Evolutionary conservation across 805 yeast genomes (phyloP).

Genomic region (Candida cerambycidarum): DNA sequence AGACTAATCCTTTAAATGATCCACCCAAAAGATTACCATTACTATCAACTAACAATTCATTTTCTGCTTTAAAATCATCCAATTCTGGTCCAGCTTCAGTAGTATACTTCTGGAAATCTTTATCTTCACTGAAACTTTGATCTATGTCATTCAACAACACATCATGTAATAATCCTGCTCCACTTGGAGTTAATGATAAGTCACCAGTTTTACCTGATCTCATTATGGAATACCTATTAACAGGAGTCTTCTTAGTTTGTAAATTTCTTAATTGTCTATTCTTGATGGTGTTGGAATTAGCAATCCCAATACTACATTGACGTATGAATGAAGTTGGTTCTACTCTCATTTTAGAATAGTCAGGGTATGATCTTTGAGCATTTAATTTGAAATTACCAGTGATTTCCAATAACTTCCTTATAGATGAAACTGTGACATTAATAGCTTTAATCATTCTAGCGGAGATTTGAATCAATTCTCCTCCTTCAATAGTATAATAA

Average conservation of each 20-base stretch:
- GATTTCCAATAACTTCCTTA: constrained; percentile 49
- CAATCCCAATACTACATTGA: constrained; percentile 60
- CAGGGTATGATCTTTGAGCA: constrained; percentile 61
- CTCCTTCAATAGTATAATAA: constrained; percentile 66
- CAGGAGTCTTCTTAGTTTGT: constrained; percentile 20
- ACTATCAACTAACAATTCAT: constrained; percentile 53
- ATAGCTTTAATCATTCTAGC: constrained; percentile 60
- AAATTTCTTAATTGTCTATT: constrained; percentile 21
- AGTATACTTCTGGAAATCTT: constrained; percentile 38
- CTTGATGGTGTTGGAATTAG: constrained; percentile 34
- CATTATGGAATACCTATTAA: constrained; percentile 50
- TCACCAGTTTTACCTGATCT: constrained; percentile 52
- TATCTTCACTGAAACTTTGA: constrained; percentile 31
- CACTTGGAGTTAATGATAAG: constrained; percentile 47
- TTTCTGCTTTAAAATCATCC: constrained; percentile 17
- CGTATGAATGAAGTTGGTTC: constrained; percentile 61
- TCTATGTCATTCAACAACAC: constrained; percentile 27
- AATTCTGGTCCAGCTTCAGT: constrained; percentile 12
- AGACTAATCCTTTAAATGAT: constrained; percentile 67
- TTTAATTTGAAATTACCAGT: constrained; percentile 69
- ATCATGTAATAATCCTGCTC: constrained; percentile 44
- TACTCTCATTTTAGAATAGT: constrained; percentile 56
- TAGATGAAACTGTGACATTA: constrained; percentile 47
- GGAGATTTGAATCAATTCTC: constrained; percentile 57
- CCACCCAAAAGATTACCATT: constrained; percentile 63